Percentiles rank a stretch among this genome's conserved stretches.
phyloP scores from a whole-genome alignment of 179 eudicot species.

The Sideroxylon spinosum region DNA sequence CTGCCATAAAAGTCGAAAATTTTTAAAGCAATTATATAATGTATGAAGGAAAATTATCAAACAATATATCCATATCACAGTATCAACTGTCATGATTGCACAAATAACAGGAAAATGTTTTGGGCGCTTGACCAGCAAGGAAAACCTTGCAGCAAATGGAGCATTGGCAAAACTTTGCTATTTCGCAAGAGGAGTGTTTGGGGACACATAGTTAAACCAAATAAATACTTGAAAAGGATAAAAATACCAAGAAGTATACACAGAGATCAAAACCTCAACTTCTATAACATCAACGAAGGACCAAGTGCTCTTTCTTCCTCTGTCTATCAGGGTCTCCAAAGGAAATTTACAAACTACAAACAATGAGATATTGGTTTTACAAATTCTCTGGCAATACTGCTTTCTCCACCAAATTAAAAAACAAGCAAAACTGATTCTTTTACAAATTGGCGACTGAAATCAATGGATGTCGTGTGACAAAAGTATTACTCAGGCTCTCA shows the following conservation, averaged over 20 bases:
- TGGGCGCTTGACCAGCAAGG: background rate
- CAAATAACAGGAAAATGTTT: background rate
- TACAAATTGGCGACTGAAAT: background rate
- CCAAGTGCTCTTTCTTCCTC: background rate
- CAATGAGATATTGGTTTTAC: background rate
- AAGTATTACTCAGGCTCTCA: too few relatives aligned
- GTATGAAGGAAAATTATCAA: background rate
- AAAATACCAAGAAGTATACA: background rate
- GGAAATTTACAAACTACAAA: background rate
- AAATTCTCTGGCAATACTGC: background rate
- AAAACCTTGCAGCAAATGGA: slow-evolving; percentile 5
- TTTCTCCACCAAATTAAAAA: background rate
- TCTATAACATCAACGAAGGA: background rate
- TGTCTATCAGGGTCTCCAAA: background rate
- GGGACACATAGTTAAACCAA: background rate
- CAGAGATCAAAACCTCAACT: background rate
- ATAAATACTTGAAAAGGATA: background rate
- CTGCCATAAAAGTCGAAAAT: slow-evolving; percentile 32
- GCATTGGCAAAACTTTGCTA: background rate
- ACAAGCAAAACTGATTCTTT: background rate
- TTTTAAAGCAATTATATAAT: background rate
- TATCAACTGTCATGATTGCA: background rate
- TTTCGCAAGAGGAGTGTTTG: background rate
- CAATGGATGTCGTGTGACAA: background rate
- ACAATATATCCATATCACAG: background rate